A percentile compares a stretch with the other conserved stretches of the same genome.
Conservation (phyloP, 2,329 filamentous ascomycete species). For the Paraphaeosphaeria sporulosa region DNA sequence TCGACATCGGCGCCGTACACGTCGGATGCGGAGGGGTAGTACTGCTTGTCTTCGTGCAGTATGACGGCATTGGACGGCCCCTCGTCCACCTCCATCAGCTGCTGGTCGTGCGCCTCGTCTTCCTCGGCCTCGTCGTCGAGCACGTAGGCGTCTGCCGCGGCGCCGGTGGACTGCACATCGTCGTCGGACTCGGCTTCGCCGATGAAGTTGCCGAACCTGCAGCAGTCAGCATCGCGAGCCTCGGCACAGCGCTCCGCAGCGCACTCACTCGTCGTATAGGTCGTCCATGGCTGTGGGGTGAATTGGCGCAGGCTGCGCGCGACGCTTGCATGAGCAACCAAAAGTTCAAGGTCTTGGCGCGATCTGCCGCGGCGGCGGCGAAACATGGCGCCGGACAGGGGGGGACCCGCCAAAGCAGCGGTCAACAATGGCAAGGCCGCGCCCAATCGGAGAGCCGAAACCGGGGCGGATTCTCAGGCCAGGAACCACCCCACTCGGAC, state of each 20-base stretch:
- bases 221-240: constrained; percentile 25
- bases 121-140: constrained; percentile 73
- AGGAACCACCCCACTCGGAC: constrained; percentile 21
- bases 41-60: constrained; percentile 98
- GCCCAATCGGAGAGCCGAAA: constrained; percentile 26
- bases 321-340: constrained; percentile 31
- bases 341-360: constrained; percentile 33
- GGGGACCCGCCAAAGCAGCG: background rate
- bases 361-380: constrained; percentile 15
- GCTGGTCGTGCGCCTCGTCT: constrained; percentile 68
- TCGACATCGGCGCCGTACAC: constrained; percentile 95
- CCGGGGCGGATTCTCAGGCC: constrained; percentile 24
- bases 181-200: constrained; percentile 92
- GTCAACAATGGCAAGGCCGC: constrained; percentile 22
- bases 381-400: constrained; percentile 21
- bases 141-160: constrained; percentile 80
- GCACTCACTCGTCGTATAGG: constrained; percentile 86
- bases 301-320: constrained; percentile 16
- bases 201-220: constrained; percentile 96
- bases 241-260: background rate
- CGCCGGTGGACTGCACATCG: constrained; percentile 80
- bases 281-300: constrained; percentile 75
- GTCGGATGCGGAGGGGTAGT: constrained; percentile 97
- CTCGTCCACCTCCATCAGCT: constrained; percentile 93
- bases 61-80: constrained; percentile 96